Conservation (phyloP, 1,284 basidiomycete species). For the Cronartium quercuum region DNA sequence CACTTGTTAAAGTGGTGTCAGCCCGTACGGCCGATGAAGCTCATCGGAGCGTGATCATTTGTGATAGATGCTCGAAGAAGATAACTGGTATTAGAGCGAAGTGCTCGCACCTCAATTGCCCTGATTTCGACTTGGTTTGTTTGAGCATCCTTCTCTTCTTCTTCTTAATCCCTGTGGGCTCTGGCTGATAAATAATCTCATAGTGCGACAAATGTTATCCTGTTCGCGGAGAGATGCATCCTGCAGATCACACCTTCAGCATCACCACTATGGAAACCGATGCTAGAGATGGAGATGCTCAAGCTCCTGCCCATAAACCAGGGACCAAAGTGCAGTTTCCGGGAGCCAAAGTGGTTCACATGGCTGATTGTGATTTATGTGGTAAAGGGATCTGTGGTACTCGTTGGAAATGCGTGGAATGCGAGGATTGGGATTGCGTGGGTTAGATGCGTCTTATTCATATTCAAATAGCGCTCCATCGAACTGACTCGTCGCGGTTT, state of each 20-base stretch:
- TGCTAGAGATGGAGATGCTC: neutral
- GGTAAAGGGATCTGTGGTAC: slow-evolving; percentile 57
- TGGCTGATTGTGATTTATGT: slow-evolving; percentile 67
- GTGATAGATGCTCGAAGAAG: slow-evolving; percentile 3
- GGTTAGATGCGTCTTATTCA: slow-evolving; percentile 61
- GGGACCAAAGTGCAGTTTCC: neutral
- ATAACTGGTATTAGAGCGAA: slow-evolving; percentile 18
- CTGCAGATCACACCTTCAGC: slow-evolving; percentile 9
- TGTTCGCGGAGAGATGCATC: neutral
- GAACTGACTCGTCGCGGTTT: too few relatives aligned
- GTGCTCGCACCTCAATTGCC: slow-evolving; percentile 10
- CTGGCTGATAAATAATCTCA: neutral
- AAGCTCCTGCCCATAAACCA: neutral
- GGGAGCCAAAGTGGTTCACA: slow-evolving; percentile 50
- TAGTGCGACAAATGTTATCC: slow-evolving; percentile 25
- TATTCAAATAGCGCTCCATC: slow-evolving; percentile 53
- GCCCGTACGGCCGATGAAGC: neutral
- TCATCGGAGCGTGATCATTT: neutral
- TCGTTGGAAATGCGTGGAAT: slow-evolving; percentile 59
- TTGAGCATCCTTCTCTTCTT: neutral
- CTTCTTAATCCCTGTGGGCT: neutral
- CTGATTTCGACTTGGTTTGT: slow-evolving; percentile 30
- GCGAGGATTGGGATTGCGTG: slow-evolving; percentile 53
- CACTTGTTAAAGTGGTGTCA: neutral
- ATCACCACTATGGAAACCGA: neutral